Base-by-base conservation (phyloP, 257 asterid genomes). In the Rubia yunnanensis region DNA sequence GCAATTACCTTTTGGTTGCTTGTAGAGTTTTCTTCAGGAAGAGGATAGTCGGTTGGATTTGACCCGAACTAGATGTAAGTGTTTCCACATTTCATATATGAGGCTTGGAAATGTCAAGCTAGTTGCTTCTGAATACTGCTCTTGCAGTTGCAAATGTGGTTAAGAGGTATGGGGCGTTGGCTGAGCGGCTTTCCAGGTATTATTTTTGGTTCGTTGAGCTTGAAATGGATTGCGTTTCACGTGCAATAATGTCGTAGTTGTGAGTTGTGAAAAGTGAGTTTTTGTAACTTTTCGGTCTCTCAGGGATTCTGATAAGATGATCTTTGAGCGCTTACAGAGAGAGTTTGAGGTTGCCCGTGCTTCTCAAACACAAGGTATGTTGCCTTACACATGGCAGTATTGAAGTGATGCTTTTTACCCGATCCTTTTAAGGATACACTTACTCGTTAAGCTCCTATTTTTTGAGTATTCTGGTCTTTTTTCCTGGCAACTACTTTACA, bases 231-330 rank as follows among this genome's bases (percentile, higher is more conserved):
- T 3, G 4, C 18, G 28, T 23, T 41, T 55, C 55, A 7, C 13
- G 11, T 52, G 49, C 38, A 8, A 44, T 6, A 5, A n/a, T 24
- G 15, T 59, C 20, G 41, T 63, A 23, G 15, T 31, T 30, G 10
- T 17, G n/a, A 55, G 23, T 58, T 17, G 32, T 35, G 10, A 28
- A 55, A 14, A 35, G 65, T 52, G 41, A 35, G 65, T 20, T n/a
- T 70, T 68, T 74, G 78, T 70, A 61, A 53, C 65, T 78, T 71
- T n/a, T 49, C 73, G 65, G 34, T 41, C 59, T 76, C 54, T 49
- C 72, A 90, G 99, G 91, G 99, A 94, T 77, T 90, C 99, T 63
- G 99, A 94, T 77, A 94, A 86, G 86, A 79, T 83, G 27, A 74
- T 88, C 60, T 90, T 88, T 76, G 95, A 88, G 81, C 96, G 97